Conservation (phyloP, 2,329 filamentous ascomycete genomes). For the Harringtonia aguacate region DNA sequence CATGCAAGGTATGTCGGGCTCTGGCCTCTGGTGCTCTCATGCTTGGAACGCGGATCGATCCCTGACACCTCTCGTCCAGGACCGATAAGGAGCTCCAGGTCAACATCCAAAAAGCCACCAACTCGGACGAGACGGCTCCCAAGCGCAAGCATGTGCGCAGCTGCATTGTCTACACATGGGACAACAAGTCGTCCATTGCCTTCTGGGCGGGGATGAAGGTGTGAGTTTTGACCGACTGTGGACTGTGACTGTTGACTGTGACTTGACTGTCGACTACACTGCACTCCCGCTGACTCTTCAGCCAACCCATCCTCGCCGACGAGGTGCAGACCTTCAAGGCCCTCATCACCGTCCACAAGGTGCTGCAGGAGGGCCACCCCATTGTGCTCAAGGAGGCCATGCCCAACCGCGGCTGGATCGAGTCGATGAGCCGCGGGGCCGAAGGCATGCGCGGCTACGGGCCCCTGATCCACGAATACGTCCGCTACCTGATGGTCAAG, state of each 20-base stretch:
- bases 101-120: slow-evolving; percentile 62
- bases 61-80: slow-evolving; percentile 32
- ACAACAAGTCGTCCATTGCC: slow-evolving; percentile 87
- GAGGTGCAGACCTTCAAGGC: slow-evolving; percentile 99
- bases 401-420: slow-evolving; percentile 80
- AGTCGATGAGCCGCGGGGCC: slow-evolving; percentile 79
- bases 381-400: slow-evolving; percentile 80
- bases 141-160: slow-evolving; percentile 91
- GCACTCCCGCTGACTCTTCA: too few species aligned
- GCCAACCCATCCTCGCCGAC: slow-evolving; percentile 94
- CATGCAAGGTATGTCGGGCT: slow-evolving; percentile 10
- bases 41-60: too few species aligned
- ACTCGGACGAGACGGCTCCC: slow-evolving; percentile 54
- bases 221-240: slow-evolving; percentile 27
- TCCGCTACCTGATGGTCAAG: slow-evolving; percentile 90
- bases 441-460: slow-evolving; percentile 86
- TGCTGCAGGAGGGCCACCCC: slow-evolving; percentile 92
- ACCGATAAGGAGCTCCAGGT: slow-evolving; percentile 59
- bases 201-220: slow-evolving; percentile 99
- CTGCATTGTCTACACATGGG: slow-evolving; percentile 98
- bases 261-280: background rate
- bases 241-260: background rate
- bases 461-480: slow-evolving; percentile 90
- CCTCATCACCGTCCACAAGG: slow-evolving; percentile 93
- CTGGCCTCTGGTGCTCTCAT: background rate